Conservation (phyloP, 257 asterid species). For the Verbena officinalis region DNA sequence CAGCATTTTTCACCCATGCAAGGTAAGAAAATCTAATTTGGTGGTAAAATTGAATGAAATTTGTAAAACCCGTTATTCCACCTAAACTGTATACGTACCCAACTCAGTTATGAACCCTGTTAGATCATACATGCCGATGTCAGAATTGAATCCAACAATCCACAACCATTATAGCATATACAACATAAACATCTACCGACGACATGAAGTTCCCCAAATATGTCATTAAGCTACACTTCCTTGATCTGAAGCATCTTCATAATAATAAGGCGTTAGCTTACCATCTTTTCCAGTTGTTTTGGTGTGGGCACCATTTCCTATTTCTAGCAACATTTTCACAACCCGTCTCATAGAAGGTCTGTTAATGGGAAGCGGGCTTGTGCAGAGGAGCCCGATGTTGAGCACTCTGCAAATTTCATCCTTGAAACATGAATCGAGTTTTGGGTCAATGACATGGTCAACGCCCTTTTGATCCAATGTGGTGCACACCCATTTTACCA, state of each 20-base stretch:
- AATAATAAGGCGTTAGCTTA: constrained; percentile 80
- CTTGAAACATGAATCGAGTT: constrained; percentile 82
- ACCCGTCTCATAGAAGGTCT: constrained; percentile 96
- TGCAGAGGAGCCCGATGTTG: constrained; percentile 88
- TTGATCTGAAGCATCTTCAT: constrained; percentile 74
- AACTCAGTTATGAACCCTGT: not conserved
- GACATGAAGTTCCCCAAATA: not conserved
- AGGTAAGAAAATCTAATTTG: not conserved
- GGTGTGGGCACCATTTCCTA: constrained; percentile 45
- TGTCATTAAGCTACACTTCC: constrained; percentile 57
- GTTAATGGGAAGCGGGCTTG: constrained; percentile 88
- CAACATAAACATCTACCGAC: too few species aligned
- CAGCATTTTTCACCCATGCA: constrained; percentile 8
- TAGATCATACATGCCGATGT: too few species aligned
- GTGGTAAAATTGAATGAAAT: constrained; percentile 26
- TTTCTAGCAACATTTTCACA: constrained; percentile 85
- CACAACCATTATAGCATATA: too few species aligned
- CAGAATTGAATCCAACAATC: too few species aligned
- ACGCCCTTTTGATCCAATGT: constrained; percentile 81
- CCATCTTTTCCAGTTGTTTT: constrained; percentile 60
- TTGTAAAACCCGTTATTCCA: too few species aligned
- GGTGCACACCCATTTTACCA: constrained; percentile 93
- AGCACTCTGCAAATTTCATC: constrained; percentile 80
- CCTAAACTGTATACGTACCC: not conserved
- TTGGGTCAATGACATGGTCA: constrained; percentile 77